Percentiles rank a stretch among this genome's conserved stretches.
These are phyloP conservation scores for Penicillium bialowiezense DNA, from an alignment of 495 filamentous ascomycete species.

Conservation along the genomic window DNA sequence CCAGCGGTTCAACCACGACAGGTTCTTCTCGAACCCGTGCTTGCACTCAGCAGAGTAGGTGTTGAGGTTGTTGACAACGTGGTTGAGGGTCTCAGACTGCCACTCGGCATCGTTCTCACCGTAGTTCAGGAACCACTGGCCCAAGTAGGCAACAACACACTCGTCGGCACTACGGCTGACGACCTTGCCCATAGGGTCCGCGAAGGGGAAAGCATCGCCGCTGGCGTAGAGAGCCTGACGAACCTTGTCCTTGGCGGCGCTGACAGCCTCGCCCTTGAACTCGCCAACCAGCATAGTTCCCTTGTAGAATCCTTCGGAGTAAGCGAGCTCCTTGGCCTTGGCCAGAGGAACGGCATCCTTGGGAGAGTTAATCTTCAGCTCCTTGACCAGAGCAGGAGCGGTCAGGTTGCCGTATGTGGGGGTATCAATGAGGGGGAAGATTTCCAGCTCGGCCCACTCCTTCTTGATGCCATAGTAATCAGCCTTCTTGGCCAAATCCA, in stretches of 20 bases:
- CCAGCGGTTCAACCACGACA: constrained; percentile 94
- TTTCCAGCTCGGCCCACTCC: constrained; percentile 91
- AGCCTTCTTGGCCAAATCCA: constrained; percentile 91
- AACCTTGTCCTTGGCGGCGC: constrained; percentile 82
- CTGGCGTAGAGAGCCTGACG: constrained; percentile 72
- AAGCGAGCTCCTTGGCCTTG: constrained; percentile 93
- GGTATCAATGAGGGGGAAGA: constrained; percentile 84
- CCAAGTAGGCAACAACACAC: constrained; percentile 87
- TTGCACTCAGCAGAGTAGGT: constrained; percentile 76
- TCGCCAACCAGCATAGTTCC: constrained; percentile 88
- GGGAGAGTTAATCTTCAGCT: constrained; percentile 93
- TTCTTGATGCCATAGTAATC: constrained; percentile 96
- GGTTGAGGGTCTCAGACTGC: constrained; percentile 67
- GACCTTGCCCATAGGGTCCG: constrained; percentile 87
- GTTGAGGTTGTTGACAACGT: constrained; percentile 74
- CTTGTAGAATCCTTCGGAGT: constrained; percentile 97
- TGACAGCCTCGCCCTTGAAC: constrained; percentile 82
- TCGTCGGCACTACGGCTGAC: constrained; percentile 83
- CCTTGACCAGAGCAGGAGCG: constrained; percentile 79
- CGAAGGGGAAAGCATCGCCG: constrained; percentile 84
- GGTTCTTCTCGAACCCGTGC: constrained; percentile 76
- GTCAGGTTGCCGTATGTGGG: constrained; percentile 84
- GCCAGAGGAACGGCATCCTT: constrained; percentile 88
- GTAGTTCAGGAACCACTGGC: constrained; percentile 97
- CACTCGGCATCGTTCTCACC: constrained; percentile 79